These are phyloP conservation scores for Eimeria necatrix DNA, from an alignment of 169 alveolate genomes.

Conservation along the genomic window DNA sequence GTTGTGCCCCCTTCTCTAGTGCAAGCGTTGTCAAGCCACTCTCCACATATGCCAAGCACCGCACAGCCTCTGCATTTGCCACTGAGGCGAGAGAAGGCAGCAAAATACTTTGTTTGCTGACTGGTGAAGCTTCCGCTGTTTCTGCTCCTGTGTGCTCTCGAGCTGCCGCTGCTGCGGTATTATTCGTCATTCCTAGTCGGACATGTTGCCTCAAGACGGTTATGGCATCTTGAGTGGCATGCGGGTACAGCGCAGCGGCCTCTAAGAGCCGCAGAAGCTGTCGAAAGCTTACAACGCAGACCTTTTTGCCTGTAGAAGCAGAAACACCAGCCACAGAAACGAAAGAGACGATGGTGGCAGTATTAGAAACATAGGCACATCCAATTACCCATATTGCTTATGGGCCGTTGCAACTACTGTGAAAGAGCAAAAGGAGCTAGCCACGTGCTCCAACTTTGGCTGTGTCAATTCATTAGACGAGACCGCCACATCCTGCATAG, in stretches of 20 bases:
- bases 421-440: no score
- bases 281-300: constrained; percentile 38
- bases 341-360: not conserved
- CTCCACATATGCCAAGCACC: constrained; percentile 53
- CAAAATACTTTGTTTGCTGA: not conserved
- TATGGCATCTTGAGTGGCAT: constrained; percentile 54
- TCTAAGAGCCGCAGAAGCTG: constrained; percentile 62
- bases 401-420: no score
- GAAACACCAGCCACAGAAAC: not conserved
- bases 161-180: not conserved
- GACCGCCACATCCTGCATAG: not conserved
- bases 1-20: constrained; percentile 60
- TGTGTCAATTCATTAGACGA: no score
- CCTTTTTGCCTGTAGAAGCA: not conserved
- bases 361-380: not conserved
- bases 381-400: no score
- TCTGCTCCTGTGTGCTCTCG: not conserved
- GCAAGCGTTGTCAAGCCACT: constrained; percentile 49
- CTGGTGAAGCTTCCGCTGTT: not conserved
- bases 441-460: no score
- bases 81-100: not conserved
- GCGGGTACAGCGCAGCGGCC: constrained; percentile 69
- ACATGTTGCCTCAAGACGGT: constrained; percentile 40
- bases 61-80: constrained; percentile 10
- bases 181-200: constrained; percentile 51